phyloP scores from a whole-genome alignment of 345 rosid genomes.

The Geranium rotundifolium region DNA sequence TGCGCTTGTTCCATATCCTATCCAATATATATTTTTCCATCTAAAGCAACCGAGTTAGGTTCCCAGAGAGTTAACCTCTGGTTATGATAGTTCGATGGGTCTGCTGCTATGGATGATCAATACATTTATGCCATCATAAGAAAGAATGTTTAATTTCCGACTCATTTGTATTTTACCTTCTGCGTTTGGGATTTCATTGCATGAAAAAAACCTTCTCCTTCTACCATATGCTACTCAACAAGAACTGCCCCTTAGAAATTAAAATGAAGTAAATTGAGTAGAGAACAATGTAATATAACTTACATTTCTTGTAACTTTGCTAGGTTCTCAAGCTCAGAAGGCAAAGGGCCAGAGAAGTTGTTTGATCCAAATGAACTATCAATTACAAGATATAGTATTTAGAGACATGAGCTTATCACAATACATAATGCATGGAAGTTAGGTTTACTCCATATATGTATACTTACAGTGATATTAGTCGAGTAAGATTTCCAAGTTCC shows the following conservation, averaged over 20 bases:
- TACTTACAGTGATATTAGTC: constrained; percentile 39
- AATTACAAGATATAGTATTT: not conserved
- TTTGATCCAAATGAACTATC: constrained; percentile 37
- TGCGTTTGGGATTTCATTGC: not conserved
- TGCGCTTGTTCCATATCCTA: not conserved
- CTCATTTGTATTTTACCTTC: not conserved
- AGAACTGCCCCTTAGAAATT: not conserved
- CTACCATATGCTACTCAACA: not conserved
- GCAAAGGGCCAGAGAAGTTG: constrained; percentile 63
- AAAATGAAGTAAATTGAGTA: not conserved
- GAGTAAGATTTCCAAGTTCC: constrained; percentile 49
- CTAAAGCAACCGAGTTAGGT: not conserved
- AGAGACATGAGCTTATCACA: not conserved
- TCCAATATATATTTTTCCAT: not conserved
- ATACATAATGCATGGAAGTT: not conserved
- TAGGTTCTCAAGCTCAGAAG: constrained; percentile 47
- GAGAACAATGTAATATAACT: constrained; percentile 12
- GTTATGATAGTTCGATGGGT: not conserved
- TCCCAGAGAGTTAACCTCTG: too few species aligned
- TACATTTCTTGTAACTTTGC: constrained; percentile 41
- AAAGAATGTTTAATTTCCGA: not conserved
- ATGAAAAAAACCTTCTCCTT: too few species aligned
- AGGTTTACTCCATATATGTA: not conserved
- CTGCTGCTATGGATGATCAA: too few species aligned
- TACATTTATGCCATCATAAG: too few species aligned